Evolutionary conservation across 2,329 filamentous ascomycete species (phyloP), one percentile per base, ranked within the genome.

Genomic region (Microsporum canis): DNA sequence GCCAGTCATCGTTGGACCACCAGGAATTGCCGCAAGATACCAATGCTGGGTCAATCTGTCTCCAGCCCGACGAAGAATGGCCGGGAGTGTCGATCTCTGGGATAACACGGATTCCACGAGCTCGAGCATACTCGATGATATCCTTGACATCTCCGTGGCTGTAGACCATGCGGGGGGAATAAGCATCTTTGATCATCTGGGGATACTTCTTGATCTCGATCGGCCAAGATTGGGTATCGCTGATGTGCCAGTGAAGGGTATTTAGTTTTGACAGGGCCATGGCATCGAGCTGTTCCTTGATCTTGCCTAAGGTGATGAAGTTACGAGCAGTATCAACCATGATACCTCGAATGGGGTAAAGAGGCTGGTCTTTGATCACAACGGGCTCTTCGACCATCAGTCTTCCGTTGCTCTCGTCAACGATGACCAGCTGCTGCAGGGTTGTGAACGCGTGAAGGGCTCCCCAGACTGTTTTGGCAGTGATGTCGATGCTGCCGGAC

Each of bases 41-140:
- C 61, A 86, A 82, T 29, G 77, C 74, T 29, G 80, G 75, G 62
- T 84, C 80, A 5, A 84, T 73, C 63, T 82, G 80, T 60, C 79
- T 75, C 80, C 80, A 83, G 34, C 81, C 81, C 0, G 80, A 77
- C 34, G 76, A 74, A 4, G 80, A 78, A 68, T 85, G 82, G 55
- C 82, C 80, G 5, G 82, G 82, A 80, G 84, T 84, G 68, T 85
- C 82, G 47, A 84, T 78, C 66, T 85, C 82, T n/a, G 82, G 80
- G 38, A 84, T 75, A 60, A 85, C 75, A 60, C 83, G 80, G n/a
- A 85, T 76, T 61, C 79, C 82, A 17, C 82, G 82, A 38, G 78
- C 77, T 41, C 78, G 73, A 14, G 78, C 80, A 64, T 82, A 82
- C 10, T 69, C 67, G 58, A 83, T 75, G 57, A 83, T 70, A 2